A percentile compares a stretch with the other conserved stretches of the same genome.
Conservation (phyloP, 1,284 basidiomycete genomes). For the Sporisorium exsertum region DNA sequence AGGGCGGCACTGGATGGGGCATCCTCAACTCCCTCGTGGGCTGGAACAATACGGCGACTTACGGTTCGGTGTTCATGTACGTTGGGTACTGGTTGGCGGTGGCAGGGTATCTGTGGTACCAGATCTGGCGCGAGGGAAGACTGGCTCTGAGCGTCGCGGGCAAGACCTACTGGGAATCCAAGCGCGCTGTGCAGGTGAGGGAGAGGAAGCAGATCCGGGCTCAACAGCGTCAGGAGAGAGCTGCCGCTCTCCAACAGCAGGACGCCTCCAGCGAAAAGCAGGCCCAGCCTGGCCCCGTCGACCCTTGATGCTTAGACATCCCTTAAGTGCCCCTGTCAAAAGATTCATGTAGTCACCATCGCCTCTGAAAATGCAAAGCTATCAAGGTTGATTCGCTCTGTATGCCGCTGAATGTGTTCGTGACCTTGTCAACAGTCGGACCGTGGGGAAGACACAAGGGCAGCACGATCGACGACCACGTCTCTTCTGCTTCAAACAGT, state of each 20-base stretch:
- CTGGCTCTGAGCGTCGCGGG: slow-evolving; percentile 19
- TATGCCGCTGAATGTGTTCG: background rate
- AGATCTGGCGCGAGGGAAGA: slow-evolving; percentile 53
- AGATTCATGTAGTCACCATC: background rate
- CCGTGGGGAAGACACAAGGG: background rate
- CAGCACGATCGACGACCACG: background rate
- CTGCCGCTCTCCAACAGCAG: background rate
- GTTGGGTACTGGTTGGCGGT: slow-evolving; percentile 62
- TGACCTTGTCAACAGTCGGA: background rate
- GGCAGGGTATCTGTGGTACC: slow-evolving; percentile 49
- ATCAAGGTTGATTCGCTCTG: background rate
- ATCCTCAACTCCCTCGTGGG: slow-evolving; percentile 65
- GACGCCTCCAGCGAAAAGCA: slow-evolving; percentile 13
- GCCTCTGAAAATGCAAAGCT: background rate
- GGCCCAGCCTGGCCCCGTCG: slow-evolving; percentile 14
- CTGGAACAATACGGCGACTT: slow-evolving; percentile 66
- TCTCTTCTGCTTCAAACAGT: background rate
- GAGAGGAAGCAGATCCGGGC: slow-evolving; percentile 12
- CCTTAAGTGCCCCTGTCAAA: background rate
- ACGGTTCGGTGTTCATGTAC: slow-evolving; percentile 58
- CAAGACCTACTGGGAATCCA: slow-evolving; percentile 42
- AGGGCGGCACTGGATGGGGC: slow-evolving; percentile 69
- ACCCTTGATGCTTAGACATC: background rate
- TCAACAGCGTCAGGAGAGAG: slow-evolving; percentile 10
- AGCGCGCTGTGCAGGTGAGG: slow-evolving; percentile 14